Percentiles rank a stretch among this genome's conserved stretches.
Conservation (phyloP, 805 yeast species). For the Wickerhamomyces rabaulensis region DNA sequence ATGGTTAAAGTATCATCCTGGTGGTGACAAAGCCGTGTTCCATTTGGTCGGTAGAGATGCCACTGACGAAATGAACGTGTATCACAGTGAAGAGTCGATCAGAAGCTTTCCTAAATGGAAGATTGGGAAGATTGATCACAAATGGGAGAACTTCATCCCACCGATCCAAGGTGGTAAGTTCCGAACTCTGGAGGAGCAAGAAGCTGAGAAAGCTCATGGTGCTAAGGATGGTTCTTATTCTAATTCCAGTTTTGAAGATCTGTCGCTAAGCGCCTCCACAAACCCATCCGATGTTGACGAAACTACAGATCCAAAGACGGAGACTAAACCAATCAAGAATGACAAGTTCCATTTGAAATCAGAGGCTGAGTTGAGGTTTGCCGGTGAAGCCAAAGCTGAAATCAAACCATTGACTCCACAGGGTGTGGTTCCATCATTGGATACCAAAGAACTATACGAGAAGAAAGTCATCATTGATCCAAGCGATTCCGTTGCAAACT, state of each 20-base stretch:
- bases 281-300: slow-evolving; percentile 17
- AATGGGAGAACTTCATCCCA: slow-evolving; percentile 75
- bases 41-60: slow-evolving; percentile 91
- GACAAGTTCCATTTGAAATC: not conserved
- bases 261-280: slow-evolving; percentile 6
- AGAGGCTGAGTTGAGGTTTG: slow-evolving; percentile 11
- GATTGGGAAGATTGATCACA: slow-evolving; percentile 57
- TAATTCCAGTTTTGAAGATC: slow-evolving; percentile 2
- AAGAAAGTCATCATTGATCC: slow-evolving; percentile 48
- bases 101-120: slow-evolving; percentile 47
- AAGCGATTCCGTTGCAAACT: slow-evolving; percentile 44
- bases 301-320: slow-evolving; percentile 1
- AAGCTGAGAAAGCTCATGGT: not conserved
- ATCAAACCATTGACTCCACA: slow-evolving; percentile 52
- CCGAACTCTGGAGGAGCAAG: slow-evolving; percentile 27
- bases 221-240: not conserved
- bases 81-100: slow-evolving; percentile 61
- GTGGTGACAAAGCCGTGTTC: slow-evolving; percentile 78
- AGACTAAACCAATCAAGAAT: not conserved
- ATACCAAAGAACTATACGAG: slow-evolving; percentile 26
- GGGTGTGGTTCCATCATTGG: slow-evolving; percentile 35
- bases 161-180: slow-evolving; percentile 81
- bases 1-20: slow-evolving; percentile 80
- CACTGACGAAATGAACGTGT: slow-evolving; percentile 84
- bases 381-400: slow-evolving; percentile 38